A percentile compares a stretch with the other conserved stretches of the same genome.
These are phyloP conservation scores for Fusarium chlamydosporum DNA, from an alignment of 2,329 filamentous ascomycete species.

Conservation along the genomic window DNA sequence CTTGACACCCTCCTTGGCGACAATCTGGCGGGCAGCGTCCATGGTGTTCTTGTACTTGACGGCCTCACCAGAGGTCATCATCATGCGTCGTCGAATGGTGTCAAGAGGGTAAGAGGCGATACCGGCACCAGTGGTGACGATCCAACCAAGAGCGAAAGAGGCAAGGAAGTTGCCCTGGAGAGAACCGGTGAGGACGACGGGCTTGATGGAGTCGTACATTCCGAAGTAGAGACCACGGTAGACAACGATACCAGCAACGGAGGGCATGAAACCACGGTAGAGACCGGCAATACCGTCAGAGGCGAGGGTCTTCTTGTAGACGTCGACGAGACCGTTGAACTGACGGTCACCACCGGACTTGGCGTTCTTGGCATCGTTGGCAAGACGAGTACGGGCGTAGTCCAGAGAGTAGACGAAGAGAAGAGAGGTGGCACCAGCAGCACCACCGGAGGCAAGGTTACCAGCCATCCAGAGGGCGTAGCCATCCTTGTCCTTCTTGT, in stretches of 20 bases:
- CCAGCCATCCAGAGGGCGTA: slow-evolving; percentile 99
- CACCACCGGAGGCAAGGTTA: slow-evolving; percentile 99
- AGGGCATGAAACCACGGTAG: slow-evolving; percentile 99
- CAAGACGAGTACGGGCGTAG: slow-evolving; percentile 99
- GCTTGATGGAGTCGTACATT: slow-evolving; percentile 99
- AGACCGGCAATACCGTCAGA: slow-evolving; percentile 99
- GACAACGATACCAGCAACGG: slow-evolving; percentile 98
- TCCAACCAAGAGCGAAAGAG: slow-evolving; percentile 98
- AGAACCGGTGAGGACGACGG: slow-evolving; percentile 89
- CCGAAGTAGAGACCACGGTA: slow-evolving; percentile 99
- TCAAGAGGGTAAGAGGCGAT: slow-evolving; percentile 99
- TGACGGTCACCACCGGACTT: slow-evolving; percentile 97
- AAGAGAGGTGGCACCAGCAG: slow-evolving; percentile 98
- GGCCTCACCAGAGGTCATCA: slow-evolving; percentile 98
- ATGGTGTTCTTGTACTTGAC: slow-evolving; percentile 99
- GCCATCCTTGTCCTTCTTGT: slow-evolving; percentile 99
- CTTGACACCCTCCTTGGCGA: slow-evolving; percentile 97
- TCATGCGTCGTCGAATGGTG: slow-evolving; percentile 99
- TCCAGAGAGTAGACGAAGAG: slow-evolving; percentile 99
- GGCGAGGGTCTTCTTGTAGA: slow-evolving; percentile 99
- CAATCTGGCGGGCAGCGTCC: slow-evolving; percentile 95
- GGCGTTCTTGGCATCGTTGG: slow-evolving; percentile 99
- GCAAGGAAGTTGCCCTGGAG: slow-evolving; percentile 99
- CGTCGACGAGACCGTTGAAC: slow-evolving; percentile 99
- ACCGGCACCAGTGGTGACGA: slow-evolving; percentile 99